These are phyloP conservation scores for Picea glauca DNA, from an alignment of 75 land plant genomes.

Conservation along the genomic window DNA sequence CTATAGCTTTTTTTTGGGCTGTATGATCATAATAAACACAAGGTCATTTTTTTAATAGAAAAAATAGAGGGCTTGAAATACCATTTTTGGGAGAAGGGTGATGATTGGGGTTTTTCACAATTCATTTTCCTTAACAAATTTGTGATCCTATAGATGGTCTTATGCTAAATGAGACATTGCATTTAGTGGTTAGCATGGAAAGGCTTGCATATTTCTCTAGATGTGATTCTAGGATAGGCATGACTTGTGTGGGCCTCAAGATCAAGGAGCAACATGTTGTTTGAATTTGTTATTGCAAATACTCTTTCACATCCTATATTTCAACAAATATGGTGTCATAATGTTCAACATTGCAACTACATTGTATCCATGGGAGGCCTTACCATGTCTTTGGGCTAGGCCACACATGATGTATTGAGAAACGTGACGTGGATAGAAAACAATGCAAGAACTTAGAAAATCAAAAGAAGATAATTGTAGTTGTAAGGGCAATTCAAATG, in stretches of 20 bases:
- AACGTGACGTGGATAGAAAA: conserved; percentile 56
- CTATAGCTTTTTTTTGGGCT: no score
- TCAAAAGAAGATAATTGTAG: conserved; percentile 69
- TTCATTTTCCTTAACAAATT: conserved; percentile 76
- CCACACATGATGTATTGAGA: neutral
- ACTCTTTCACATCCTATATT: conserved; percentile 86
- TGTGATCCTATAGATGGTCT: conserved; percentile 71
- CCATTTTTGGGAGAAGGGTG: conserved; percentile 74
- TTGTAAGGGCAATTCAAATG: conserved; percentile 60
- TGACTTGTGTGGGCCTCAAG: conserved; percentile 88
- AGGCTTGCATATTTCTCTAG: conserved; percentile 25
- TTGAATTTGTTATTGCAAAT: conserved; percentile 80
- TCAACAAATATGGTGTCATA: conserved; percentile 66
- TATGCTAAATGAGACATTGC: conserved; percentile 66
- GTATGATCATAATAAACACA: no score
- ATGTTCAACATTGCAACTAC: conserved; percentile 7
- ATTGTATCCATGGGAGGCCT: conserved; percentile 35
- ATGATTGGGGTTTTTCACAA: conserved; percentile 92
- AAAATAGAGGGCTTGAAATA: conserved; percentile 46
- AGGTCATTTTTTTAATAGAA: conserved; percentile 28
- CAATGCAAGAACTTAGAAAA: conserved; percentile 54
- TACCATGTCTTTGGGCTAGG: conserved; percentile 43
- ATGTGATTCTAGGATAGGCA: conserved; percentile 87
- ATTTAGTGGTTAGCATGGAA: conserved; percentile 77
- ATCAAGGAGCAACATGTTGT: conserved; percentile 95